Evolutionary conservation across 2,329 filamentous ascomycete species (phyloP).

Genomic region (Intubia oerlemansii): DNA sequence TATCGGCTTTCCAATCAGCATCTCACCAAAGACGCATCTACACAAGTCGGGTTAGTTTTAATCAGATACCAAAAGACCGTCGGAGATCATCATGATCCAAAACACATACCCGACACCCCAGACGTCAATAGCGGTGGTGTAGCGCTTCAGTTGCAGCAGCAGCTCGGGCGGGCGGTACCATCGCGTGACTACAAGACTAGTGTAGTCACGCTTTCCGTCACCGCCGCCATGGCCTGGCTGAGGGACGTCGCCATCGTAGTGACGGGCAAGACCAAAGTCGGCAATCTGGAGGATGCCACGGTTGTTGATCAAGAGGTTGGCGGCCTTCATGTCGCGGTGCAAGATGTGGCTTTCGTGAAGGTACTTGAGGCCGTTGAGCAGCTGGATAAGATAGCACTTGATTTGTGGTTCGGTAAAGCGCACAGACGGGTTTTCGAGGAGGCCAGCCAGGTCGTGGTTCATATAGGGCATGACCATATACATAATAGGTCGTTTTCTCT

Average conservation of each 20-base stretch:
- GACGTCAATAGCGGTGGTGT: slow-evolving; percentile 95
- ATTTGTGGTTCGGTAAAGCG: slow-evolving; percentile 76
- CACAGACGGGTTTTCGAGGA: slow-evolving; percentile 86
- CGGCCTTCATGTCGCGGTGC: slow-evolving; percentile 97
- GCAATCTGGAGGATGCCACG: slow-evolving; percentile 84
- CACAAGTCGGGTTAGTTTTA: slow-evolving; percentile 19
- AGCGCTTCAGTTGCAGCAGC: slow-evolving; percentile 65
- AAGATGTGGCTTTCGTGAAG: slow-evolving; percentile 78
- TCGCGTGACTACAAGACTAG: slow-evolving; percentile 83
- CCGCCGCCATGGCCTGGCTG: slow-evolving; percentile 60
- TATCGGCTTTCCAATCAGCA: slow-evolving; percentile 87
- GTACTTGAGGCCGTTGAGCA: slow-evolving; percentile 76
- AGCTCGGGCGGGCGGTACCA: slow-evolving; percentile 96
- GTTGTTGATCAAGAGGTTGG: slow-evolving; percentile 93
- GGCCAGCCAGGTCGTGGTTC: slow-evolving; percentile 94
- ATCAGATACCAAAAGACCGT: not conserved
- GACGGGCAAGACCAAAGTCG: slow-evolving; percentile 84
- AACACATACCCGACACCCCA: slow-evolving; percentile 89
- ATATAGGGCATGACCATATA: slow-evolving; percentile 99
- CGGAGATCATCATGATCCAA: slow-evolving; percentile 94
- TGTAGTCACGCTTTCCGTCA: slow-evolving; percentile 76
- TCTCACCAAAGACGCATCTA: slow-evolving; percentile 97
- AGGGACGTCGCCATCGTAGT: slow-evolving; percentile 74
- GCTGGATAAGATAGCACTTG: slow-evolving; percentile 92
- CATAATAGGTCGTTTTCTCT: slow-evolving; percentile 66